Evolutionary conservation across 2,329 filamentous ascomycete species (phyloP).

Genomic region (Phyllosticta citribraziliensis): DNA sequence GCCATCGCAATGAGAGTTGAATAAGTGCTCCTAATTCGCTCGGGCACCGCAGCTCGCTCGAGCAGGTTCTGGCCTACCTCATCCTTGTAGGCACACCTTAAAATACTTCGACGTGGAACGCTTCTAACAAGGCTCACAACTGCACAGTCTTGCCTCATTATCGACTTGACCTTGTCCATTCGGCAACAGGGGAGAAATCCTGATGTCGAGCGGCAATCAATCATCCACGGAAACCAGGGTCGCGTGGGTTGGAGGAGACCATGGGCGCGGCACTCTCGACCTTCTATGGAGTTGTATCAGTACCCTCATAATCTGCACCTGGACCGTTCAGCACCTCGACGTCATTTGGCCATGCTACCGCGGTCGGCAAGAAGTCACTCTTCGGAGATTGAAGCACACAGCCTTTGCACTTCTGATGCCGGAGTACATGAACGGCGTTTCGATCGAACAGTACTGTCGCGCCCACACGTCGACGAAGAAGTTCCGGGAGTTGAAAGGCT

Average conservation of each 20-base stretch:
- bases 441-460: neutral
- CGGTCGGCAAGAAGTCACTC: neutral
- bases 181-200: neutral
- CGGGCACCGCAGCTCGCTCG: neutral
- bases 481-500: neutral
- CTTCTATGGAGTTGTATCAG: conserved; percentile 16
- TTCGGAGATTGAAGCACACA: neutral
- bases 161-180: neutral
- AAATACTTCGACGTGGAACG: neutral
- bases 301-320: neutral
- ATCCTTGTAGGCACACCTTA: neutral
- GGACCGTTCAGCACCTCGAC: neutral
- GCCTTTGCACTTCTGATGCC: neutral
- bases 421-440: neutral
- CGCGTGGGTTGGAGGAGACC: conserved; percentile 22
- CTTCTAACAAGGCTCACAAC: neutral
- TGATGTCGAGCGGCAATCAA: neutral
- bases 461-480: neutral
- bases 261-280: conserved; percentile 23
- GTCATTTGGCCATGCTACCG: neutral
- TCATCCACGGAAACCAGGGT: neutral
- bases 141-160: neutral
- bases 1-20: neutral
- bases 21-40: neutral
- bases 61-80: neutral